Percentiles rank a stretch among this genome's conserved stretches.
phyloP scores from a whole-genome alignment of 1,284 basidiomycete species.

The Peniophora sp. region DNA sequence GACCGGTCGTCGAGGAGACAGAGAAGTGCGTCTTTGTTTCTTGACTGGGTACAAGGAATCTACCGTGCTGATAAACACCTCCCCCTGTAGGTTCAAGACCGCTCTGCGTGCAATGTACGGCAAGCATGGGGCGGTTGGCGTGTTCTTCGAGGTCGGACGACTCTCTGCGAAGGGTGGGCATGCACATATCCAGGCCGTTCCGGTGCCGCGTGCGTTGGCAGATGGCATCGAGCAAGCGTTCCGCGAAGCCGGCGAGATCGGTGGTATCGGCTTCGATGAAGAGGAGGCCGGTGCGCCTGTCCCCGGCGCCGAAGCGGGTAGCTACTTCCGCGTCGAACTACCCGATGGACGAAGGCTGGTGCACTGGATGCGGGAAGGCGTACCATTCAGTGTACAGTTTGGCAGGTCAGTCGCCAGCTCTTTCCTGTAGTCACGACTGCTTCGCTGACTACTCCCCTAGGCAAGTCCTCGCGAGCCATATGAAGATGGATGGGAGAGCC shows the following conservation, averaged over 20 bases:
- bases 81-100: slow-evolving; percentile 58
- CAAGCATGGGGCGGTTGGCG: slow-evolving; percentile 57
- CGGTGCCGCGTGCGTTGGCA: slow-evolving; percentile 60
- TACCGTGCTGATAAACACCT: background rate
- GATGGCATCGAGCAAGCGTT: slow-evolving; percentile 67
- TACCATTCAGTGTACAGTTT: slow-evolving; percentile 86
- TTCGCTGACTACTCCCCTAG: slow-evolving; percentile 30
- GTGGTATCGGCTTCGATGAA: slow-evolving; percentile 61
- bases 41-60: background rate
- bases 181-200: slow-evolving; percentile 85
- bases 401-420: slow-evolving; percentile 61
- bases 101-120: slow-evolving; percentile 69
- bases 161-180: slow-evolving; percentile 84
- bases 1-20: slow-evolving; percentile 74
- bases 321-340: slow-evolving; percentile 86
- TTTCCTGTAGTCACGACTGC: slow-evolving; percentile 3
- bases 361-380: slow-evolving; percentile 71
- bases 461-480: slow-evolving; percentile 67
- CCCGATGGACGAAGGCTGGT: slow-evolving; percentile 83
- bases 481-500: slow-evolving; percentile 68
- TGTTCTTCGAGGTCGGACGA: slow-evolving; percentile 86
- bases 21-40: slow-evolving; percentile 39
- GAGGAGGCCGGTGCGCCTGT: slow-evolving; percentile 32
- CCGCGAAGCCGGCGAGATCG: slow-evolving; percentile 50
- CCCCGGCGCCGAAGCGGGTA: slow-evolving; percentile 22